Conservation (phyloP, 139 green algal species). For the Gonium pectorale region DNA sequence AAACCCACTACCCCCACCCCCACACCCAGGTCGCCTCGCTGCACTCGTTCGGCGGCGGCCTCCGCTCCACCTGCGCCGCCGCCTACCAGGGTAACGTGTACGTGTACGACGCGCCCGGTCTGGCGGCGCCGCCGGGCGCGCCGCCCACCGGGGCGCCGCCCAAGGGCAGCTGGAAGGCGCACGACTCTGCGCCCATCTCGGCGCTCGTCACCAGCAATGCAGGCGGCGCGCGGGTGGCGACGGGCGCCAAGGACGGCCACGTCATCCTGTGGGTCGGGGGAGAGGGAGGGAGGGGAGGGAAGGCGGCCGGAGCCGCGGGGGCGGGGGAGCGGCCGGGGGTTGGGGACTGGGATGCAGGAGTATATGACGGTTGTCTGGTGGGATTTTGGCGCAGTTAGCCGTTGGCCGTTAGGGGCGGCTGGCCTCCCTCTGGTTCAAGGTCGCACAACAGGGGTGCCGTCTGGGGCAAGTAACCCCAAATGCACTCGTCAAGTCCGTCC, state of each 20-base stretch:
- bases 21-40: slow-evolving; percentile 67
- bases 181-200: slow-evolving; percentile 57
- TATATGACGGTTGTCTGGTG: too few relatives aligned
- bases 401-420: too few relatives aligned
- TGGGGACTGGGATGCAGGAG: background rate
- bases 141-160: background rate
- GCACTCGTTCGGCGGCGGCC: slow-evolving; percentile 63
- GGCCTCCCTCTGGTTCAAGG: too few relatives aligned
- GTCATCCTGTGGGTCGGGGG: slow-evolving; percentile 47
- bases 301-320: background rate
- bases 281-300: background rate
- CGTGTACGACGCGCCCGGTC: slow-evolving; percentile 53
- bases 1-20: background rate
- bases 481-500: too few relatives aligned
- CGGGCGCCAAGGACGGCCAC: slow-evolving; percentile 61
- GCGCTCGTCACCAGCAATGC: slow-evolving; percentile 47
- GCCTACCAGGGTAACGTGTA: slow-evolving; percentile 50
- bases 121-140: background rate
- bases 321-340: background rate
- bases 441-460: too few relatives aligned
- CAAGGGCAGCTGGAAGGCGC: slow-evolving; percentile 63
- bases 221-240: slow-evolving; percentile 55
- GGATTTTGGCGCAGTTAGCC: too few relatives aligned
- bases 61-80: slow-evolving; percentile 56
- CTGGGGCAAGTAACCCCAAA: too few relatives aligned